Evolutionary conservation across 2,329 filamentous ascomycete genomes (phyloP), one percentile per base, ranked within the genome.

Genomic region (Colletotrichum sojae): DNA sequence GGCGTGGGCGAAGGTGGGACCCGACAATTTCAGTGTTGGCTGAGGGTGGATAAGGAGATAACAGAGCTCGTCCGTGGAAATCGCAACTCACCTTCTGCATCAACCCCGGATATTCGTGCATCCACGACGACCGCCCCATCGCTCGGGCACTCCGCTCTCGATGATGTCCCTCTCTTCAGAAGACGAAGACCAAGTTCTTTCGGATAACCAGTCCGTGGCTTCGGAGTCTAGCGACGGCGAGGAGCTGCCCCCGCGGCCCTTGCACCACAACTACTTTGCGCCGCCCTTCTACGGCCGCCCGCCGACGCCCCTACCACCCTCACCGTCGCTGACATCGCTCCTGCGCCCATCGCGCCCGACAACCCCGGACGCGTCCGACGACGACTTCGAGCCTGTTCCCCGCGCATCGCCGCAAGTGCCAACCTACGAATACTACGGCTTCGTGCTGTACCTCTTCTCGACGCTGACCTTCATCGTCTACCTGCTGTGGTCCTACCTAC

Each of bases 401-500:
- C 92, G 94, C 64, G 95, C 94, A 2, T 92, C 92, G 62, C 96
- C 96, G 2, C 94, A 96, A 78, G 95, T 99, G 2, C 96, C 96
- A n/a, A 99, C 96, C 0, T 98, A 99, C 83, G 96, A 99, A 79
- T 99, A 98, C 88, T 98, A 98, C 79, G 96, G 96, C 78, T 99
- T 99, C 82, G 95, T 97, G 62, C 88, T 99, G 57, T 98, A 99
- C 83, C 88, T 99, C 46, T 94, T 95, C 77, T 95, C 92, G 71
- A 94, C 91, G 22, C 85, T 96, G 59, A 90, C 90, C 2, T 98
- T 98, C 78, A 84, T 92, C 77, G 86, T 89, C 76, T 92, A 89
- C 78, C 83, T 91, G 15, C 83, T 91, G 12, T 98, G 95, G 96
- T 92, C 92, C 15, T 98, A 96, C 81, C 90, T 98, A 6, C 96